Percentiles rank a stretch among this genome's conserved stretches.
Evolutionary conservation across 2,329 filamentous ascomycete species (phyloP).

Genomic region (Alternaria arbusti): DNA sequence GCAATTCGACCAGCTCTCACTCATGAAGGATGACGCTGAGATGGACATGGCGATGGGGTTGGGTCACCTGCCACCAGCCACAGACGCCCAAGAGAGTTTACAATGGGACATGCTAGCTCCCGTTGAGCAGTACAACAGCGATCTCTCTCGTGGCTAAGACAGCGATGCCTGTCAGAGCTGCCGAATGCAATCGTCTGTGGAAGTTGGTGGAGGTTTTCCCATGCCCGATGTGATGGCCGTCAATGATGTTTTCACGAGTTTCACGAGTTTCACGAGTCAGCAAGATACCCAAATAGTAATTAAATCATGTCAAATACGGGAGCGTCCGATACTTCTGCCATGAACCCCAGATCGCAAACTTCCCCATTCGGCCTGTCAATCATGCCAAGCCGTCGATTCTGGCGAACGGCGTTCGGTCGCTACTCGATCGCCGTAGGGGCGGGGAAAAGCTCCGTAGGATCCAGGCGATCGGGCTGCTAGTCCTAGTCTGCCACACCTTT

Average conservation of each 20-base stretch:
- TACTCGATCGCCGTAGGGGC: background rate
- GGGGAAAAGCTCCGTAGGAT: background rate
- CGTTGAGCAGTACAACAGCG: slow-evolving; percentile 34
- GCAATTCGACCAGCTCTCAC: slow-evolving; percentile 22
- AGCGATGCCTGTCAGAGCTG: background rate
- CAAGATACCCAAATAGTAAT: background rate
- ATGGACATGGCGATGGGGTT: slow-evolving; percentile 36
- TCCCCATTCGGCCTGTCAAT: background rate
- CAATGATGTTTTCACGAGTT: background rate
- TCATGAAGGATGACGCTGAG: slow-evolving; percentile 27
- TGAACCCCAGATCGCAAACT: background rate
- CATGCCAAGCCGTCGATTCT: slow-evolving; percentile 2
- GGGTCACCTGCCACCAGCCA: slow-evolving; percentile 22
- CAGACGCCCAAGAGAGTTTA: slow-evolving; percentile 27
- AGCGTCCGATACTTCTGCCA: background rate
- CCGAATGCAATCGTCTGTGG: background rate
- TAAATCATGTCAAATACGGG: background rate
- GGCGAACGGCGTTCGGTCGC: slow-evolving; percentile 3
- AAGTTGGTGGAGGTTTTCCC: background rate
- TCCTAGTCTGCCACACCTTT: background rate
- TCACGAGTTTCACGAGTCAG: background rate
- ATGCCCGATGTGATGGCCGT: background rate
- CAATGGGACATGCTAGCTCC: slow-evolving; percentile 34
- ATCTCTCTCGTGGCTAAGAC: background rate
- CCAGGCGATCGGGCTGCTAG: background rate